These are phyloP conservation scores for Pseudogymnoascus sp. DNA, from an alignment of 2,329 filamentous ascomycete genomes.

Conservation along the genomic window DNA sequence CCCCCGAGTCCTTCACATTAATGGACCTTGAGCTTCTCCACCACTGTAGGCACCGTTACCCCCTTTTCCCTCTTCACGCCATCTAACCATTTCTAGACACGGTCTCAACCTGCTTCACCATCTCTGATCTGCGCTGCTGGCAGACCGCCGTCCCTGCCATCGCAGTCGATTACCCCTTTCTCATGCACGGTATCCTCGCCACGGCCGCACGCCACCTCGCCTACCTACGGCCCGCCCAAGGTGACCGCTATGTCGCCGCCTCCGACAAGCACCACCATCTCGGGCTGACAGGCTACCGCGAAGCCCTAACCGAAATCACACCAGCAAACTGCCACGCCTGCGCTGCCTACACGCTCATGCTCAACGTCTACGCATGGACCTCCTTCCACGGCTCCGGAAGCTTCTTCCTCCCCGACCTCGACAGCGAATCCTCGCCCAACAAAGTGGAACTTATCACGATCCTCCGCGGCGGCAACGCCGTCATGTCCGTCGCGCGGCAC, in stretches of 20 bases:
- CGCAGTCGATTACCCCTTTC: conserved; percentile 15
- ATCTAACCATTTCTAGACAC: conserved; percentile 6
- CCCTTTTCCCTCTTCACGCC: background rate
- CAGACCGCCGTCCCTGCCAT: conserved; percentile 14
- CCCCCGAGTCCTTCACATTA: conserved; percentile 3
- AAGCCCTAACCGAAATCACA: conserved; percentile 10
- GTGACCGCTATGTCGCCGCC: background rate
- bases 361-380: conserved; percentile 14
- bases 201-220: conserved; percentile 16
- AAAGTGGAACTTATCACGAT: conserved; percentile 13
- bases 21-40: conserved; percentile 18
- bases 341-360: conserved; percentile 13
- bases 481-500: background rate
- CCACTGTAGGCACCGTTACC: conserved; percentile 7
- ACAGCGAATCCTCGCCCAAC: background rate
- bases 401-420: conserved; percentile 13
- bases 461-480: conserved; percentile 9
- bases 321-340: conserved; percentile 15
- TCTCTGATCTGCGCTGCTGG: conserved; percentile 14
- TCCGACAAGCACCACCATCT: conserved; percentile 13
- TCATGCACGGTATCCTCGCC: conserved; percentile 17
- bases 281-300: conserved; percentile 11
- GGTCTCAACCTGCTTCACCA: conserved; percentile 13
- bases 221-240: conserved; percentile 9
- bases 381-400: conserved; percentile 11